phyloP scores from a whole-genome alignment of 495 filamentous ascomycete species.

The Bacidia rubella region DNA sequence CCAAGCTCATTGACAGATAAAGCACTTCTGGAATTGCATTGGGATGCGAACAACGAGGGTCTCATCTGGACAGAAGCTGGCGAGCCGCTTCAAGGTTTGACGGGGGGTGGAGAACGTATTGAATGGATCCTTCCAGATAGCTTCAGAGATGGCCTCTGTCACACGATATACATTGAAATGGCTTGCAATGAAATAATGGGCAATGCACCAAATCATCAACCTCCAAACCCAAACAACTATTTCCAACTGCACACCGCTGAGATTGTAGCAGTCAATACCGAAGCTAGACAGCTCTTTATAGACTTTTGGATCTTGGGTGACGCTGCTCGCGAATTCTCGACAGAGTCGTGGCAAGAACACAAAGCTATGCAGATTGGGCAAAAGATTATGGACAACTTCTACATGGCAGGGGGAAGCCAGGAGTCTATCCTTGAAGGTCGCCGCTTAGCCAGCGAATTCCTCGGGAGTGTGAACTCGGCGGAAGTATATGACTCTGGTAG shows the following conservation, averaged over 20 bases:
- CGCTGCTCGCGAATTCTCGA: conserved; percentile 66
- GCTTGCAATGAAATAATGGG: conserved; percentile 98
- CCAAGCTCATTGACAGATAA: conserved; percentile 57
- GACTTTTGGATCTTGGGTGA: conserved; percentile 95
- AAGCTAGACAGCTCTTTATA: conserved; percentile 68
- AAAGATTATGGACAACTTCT: conserved; percentile 78
- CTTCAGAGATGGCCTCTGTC: conserved; percentile 71
- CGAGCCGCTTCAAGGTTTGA: conserved; percentile 79
- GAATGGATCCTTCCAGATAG: conserved; percentile 80
- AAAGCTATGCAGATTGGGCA: conserved; percentile 71
- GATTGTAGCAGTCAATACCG: conserved; percentile 76
- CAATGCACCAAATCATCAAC: conserved; percentile 78
- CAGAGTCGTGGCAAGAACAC: conserved; percentile 74
- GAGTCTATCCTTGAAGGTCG: conserved; percentile 66
- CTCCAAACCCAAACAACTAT: conserved; percentile 68
- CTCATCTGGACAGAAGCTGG: conserved; percentile 83
- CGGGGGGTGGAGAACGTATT: conserved; percentile 75
- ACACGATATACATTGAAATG: conserved; percentile 92
- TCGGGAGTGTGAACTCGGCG: conserved; percentile 68
- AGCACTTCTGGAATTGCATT: conserved; percentile 78
- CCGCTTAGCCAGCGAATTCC: conserved; percentile 66
- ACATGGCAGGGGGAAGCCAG: conserved; percentile 57
- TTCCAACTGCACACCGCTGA: conserved; percentile 67
- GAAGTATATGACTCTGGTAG: conserved; percentile 71
- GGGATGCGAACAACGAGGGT: conserved; percentile 88